These are phyloP conservation scores for Fusarium metavorans DNA, from an alignment of 2,329 filamentous ascomycete genomes.

Conservation along the genomic window DNA sequence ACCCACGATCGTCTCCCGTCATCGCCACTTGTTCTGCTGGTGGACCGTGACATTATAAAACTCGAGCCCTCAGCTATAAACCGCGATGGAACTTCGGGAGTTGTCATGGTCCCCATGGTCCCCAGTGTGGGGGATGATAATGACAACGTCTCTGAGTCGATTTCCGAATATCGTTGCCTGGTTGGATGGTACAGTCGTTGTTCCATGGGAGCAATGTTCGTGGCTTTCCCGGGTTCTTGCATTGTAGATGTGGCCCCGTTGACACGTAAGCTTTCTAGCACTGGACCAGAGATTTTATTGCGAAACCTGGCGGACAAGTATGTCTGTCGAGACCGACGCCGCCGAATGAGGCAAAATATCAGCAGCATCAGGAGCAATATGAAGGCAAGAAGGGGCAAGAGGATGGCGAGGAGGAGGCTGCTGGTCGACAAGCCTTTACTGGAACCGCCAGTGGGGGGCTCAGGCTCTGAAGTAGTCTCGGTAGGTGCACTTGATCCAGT, in stretches of 20 bases:
- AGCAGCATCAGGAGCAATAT: constrained; percentile 50
- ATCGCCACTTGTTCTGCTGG: constrained; percentile 37
- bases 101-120: constrained; percentile 33
- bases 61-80: constrained; percentile 43
- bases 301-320: constrained; percentile 48
- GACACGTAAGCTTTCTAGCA: constrained; percentile 44
- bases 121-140: constrained; percentile 46
- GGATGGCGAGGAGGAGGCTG: constrained; percentile 57
- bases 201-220: constrained; percentile 4
- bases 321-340: constrained; percentile 44
- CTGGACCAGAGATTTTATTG: constrained; percentile 49
- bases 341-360: constrained; percentile 50
- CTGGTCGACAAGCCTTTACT: constrained; percentile 46
- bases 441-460: constrained; percentile 20
- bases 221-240: constrained; percentile 37
- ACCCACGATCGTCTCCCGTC: constrained; percentile 51
- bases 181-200: constrained; percentile 24
- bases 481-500: constrained; percentile 24
- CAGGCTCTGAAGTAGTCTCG: constrained; percentile 28
- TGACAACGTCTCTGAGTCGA: constrained; percentile 39
- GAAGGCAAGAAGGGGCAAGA: constrained; percentile 57
- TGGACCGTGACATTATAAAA: constrained; percentile 32
- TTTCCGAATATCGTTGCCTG: constrained; percentile 41
- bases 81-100: constrained; percentile 39
- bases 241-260: constrained; percentile 43